phyloP scores from a whole-genome alignment of 2,329 filamentous ascomycete species.

The Blumeria graminis region DNA sequence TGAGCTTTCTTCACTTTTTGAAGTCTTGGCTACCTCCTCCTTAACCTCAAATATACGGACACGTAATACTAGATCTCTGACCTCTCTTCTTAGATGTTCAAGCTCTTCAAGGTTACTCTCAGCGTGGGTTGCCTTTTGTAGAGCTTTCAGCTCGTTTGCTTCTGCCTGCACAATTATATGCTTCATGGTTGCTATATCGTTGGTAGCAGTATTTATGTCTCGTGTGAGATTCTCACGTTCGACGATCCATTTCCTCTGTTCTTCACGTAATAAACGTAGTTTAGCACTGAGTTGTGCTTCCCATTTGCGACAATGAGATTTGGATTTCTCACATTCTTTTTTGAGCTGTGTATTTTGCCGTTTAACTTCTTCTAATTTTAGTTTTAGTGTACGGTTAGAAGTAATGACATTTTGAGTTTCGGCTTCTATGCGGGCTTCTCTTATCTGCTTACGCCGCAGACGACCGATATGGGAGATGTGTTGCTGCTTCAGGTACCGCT shows the following conservation, averaged over 20 bases:
- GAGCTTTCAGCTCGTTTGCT: conserved; percentile 36
- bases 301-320: conserved; percentile 53
- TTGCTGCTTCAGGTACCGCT: conserved; percentile 62
- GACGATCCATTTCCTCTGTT: conserved; percentile 37
- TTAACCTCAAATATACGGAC: conserved; percentile 39
- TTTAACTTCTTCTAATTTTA: conserved; percentile 48
- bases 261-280: conserved; percentile 40
- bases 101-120: conserved; percentile 36
- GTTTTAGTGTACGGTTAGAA: conserved; percentile 48
- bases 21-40: conserved; percentile 32
- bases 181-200: conserved; percentile 39
- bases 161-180: conserved; percentile 44
- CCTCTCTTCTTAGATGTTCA: conserved; percentile 31
- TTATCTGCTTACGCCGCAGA: conserved; percentile 47
- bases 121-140: conserved; percentile 38
- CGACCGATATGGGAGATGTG: conserved; percentile 64
- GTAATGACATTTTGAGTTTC: conserved; percentile 64
- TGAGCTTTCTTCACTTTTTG: conserved; percentile 31
- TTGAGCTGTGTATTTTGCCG: conserved; percentile 44
- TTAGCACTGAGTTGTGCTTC: conserved; percentile 47
- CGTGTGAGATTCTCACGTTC: conserved; percentile 31
- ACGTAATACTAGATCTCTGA: conserved; percentile 32
- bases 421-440: conserved; percentile 54
- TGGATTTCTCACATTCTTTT: conserved; percentile 47
- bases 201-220: conserved; percentile 31